phyloP scores from a whole-genome alignment of 768 basidiomycete genomes.

The Mrakia hoshinonis region DNA sequence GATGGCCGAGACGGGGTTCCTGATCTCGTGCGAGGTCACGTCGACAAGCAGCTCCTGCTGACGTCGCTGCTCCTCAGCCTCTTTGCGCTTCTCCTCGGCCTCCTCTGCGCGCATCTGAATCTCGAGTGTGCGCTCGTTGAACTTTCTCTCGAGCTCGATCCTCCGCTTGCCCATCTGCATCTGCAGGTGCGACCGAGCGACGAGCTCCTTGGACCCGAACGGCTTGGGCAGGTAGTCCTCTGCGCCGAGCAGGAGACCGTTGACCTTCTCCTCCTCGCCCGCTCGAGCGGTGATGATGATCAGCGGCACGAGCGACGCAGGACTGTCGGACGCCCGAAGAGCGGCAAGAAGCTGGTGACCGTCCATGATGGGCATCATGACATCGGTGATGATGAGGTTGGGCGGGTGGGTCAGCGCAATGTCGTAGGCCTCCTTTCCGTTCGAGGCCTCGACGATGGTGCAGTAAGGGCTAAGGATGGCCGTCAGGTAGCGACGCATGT shows the following conservation, averaged over 20 bases:
- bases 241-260: neutral
- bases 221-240: conserved; percentile 43
- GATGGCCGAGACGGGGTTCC: conserved; percentile 37
- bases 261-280: conserved; percentile 39
- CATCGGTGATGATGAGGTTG: conserved; percentile 40
- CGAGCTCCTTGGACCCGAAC: conserved; percentile 42
- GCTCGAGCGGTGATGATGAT: conserved; percentile 38
- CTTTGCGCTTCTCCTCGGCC: conserved; percentile 34
- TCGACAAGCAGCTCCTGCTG: conserved; percentile 45
- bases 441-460: conserved; percentile 37
- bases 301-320: conserved; percentile 36
- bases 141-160: conserved; percentile 25
- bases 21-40: conserved; percentile 37
- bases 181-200: conserved; percentile 44
- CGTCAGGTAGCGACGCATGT: conserved; percentile 25
- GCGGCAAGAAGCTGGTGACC: conserved; percentile 39
- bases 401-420: conserved; percentile 30
- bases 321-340: conserved; percentile 33
- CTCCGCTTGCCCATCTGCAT: conserved; percentile 43
- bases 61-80: conserved; percentile 36
- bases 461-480: conserved; percentile 41
- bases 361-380: conserved; percentile 37
- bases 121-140: conserved; percentile 23
- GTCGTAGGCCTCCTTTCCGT: conserved; percentile 25
- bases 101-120: conserved; percentile 34